Conservation (phyloP, 768 basidiomycete species). For the Hypsizygus marmoreus region DNA sequence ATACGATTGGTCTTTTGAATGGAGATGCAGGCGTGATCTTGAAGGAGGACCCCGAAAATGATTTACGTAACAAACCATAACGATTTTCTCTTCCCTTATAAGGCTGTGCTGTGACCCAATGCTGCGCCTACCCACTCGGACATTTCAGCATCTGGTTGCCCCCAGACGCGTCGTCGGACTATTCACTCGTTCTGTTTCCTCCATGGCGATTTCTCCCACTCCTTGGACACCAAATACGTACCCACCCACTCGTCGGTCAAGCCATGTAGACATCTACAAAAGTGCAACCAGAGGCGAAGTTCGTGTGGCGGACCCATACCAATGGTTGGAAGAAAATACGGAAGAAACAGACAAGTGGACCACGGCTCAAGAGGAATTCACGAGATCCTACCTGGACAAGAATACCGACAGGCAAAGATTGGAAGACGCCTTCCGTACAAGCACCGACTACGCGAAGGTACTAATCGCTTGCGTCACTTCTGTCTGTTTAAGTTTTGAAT, state of each 20-base stretch:
- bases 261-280: slow-evolving; percentile 70
- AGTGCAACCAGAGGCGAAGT: slow-evolving; percentile 65
- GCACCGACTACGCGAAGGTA: slow-evolving; percentile 47
- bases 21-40: background rate
- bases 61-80: slow-evolving; percentile 7
- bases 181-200: slow-evolving; percentile 24
- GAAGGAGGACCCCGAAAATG: slow-evolving; percentile 16
- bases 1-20: slow-evolving; percentile 10
- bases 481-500: slow-evolving; percentile 1
- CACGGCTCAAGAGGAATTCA: slow-evolving; percentile 58
- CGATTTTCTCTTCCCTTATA: slow-evolving; percentile 16
- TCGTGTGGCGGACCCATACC: slow-evolving; percentile 68
- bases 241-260: slow-evolving; percentile 63
- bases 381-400: slow-evolving; percentile 60
- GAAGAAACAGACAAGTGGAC: slow-evolving; percentile 70
- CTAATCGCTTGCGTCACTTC: background rate
- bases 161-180: slow-evolving; percentile 24
- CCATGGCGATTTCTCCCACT: slow-evolving; percentile 38
- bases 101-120: slow-evolving; percentile 18
- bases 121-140: slow-evolving; percentile 20
- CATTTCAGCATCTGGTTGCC: slow-evolving; percentile 8
- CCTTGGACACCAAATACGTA: slow-evolving; percentile 61
- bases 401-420: slow-evolving; percentile 60
- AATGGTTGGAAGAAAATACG: slow-evolving; percentile 69
- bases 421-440: slow-evolving; percentile 55